phyloP scores from a whole-genome alignment of 495 filamentous ascomycete genomes.

The Neurospora terricola region DNA sequence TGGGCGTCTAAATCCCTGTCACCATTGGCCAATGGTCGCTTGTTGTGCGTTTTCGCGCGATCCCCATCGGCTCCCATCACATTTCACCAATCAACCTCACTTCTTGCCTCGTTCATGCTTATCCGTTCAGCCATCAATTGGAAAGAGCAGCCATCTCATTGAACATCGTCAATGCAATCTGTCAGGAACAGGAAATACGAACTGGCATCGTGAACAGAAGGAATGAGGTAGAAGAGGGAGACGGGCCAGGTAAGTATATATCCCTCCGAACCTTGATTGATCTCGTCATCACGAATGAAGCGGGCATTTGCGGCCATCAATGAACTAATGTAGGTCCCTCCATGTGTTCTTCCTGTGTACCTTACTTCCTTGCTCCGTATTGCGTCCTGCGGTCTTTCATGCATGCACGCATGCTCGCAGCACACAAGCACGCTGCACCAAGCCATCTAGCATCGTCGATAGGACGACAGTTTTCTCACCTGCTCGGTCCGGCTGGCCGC shows the following conservation, averaged over 20 bases:
- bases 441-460: neutral
- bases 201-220: neutral
- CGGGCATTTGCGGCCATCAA: neutral
- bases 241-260: neutral
- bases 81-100: neutral
- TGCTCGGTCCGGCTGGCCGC: neutral
- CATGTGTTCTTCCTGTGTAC: neutral
- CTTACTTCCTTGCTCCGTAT: neutral
- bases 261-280: neutral
- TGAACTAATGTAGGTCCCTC: neutral
- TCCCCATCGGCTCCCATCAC: conserved; percentile 17
- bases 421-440: neutral
- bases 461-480: neutral
- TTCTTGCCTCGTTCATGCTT: neutral
- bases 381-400: neutral
- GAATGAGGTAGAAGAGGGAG: neutral
- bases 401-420: neutral
- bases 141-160: neutral
- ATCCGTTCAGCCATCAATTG: neutral
- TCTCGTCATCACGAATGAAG: neutral
- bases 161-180: neutral
- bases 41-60: conserved; percentile 11
- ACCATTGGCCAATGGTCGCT: conserved; percentile 24
- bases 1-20: conserved; percentile 36
- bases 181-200: neutral